These are phyloP conservation scores for Trebouxia gelatinosa DNA, from an alignment of 163 green algal genomes.

Conservation along the genomic window DNA sequence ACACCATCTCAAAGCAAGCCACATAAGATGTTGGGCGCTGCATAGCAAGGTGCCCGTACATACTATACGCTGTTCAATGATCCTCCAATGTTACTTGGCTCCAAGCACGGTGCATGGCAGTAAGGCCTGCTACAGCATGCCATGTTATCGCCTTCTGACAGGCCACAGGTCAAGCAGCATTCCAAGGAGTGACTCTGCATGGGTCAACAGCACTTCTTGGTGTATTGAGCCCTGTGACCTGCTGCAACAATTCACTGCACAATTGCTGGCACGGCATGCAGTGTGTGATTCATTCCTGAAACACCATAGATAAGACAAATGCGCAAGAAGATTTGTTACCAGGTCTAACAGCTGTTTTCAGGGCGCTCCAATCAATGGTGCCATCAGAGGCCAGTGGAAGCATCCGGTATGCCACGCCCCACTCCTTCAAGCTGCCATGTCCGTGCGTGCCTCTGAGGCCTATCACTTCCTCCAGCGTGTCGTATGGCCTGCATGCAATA, in stretches of 20 bases:
- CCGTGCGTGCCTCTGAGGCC: slow-evolving; percentile 68
- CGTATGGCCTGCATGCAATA: slow-evolving; percentile 82
- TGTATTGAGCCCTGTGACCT: too few relatives aligned
- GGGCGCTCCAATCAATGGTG: slow-evolving; percentile 73
- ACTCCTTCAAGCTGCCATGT: slow-evolving; percentile 84
- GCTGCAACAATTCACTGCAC: neutral
- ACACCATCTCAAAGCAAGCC: too few relatives aligned
- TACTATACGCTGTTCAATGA: too few relatives aligned
- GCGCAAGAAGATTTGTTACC: neutral
- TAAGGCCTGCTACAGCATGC: neutral
- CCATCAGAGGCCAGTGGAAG: slow-evolving; percentile 58
- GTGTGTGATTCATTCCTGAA: neutral
- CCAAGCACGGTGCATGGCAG: too few relatives aligned
- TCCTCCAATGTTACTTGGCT: too few relatives aligned
- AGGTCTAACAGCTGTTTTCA: slow-evolving; percentile 32
- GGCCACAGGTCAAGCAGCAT: neutral
- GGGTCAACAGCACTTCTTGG: too few relatives aligned
- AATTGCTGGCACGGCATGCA: neutral
- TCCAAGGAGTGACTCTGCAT: neutral
- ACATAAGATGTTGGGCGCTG: too few relatives aligned
- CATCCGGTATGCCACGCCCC: slow-evolving; percentile 84
- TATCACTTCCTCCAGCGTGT: slow-evolving; percentile 96
- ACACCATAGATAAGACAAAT: neutral
- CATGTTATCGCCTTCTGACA: too few relatives aligned
- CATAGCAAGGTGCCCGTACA: too few relatives aligned